Evolutionary conservation across 805 yeast species (phyloP).

Genomic region (Komagataella ulmi): DNA sequence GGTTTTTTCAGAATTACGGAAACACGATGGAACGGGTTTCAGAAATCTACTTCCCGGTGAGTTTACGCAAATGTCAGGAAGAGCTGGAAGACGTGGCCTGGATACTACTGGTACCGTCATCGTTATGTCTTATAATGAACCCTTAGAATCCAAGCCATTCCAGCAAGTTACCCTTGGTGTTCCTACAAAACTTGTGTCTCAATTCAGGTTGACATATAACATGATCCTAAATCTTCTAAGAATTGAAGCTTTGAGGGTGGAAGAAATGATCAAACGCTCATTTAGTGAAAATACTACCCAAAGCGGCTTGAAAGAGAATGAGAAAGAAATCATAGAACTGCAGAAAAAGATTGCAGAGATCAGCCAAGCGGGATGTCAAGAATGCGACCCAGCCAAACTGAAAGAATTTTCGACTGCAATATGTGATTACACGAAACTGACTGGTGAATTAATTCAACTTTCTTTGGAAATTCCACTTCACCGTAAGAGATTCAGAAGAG

Average conservation of each 20-base stretch:
- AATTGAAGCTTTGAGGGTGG: conserved; percentile 92
- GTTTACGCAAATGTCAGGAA: conserved; percentile 97
- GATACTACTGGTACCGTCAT: conserved; percentile 92
- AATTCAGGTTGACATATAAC: conserved; percentile 87
- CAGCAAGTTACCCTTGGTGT: conserved; percentile 78
- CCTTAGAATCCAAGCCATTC: conserved; percentile 42
- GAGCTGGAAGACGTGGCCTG: conserved; percentile 96
- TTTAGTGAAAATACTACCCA: conserved; percentile 88
- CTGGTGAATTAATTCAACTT: conserved; percentile 31
- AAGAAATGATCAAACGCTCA: conserved; percentile 94
- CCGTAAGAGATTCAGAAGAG: conserved; percentile 34
- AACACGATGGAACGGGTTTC: conserved; percentile 81
- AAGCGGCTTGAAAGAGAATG: conserved; percentile 74
- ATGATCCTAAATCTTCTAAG: conserved; percentile 88
- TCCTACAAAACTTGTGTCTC: conserved; percentile 83
- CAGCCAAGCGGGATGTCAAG: conserved; percentile 13
- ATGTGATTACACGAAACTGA: conserved; percentile 28
- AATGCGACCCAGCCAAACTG: conserved; percentile 22
- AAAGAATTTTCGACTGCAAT: conserved; percentile 30
- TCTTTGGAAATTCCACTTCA: conserved; percentile 32
- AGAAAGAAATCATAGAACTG: conserved; percentile 44
- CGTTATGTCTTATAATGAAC: conserved; percentile 69
- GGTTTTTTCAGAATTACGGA: conserved; percentile 71
- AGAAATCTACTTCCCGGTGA: conserved; percentile 88
- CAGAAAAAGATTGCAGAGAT: conserved; percentile 18